Conservation (phyloP, 768 basidiomycete species). For the Leccinum broughii region DNA sequence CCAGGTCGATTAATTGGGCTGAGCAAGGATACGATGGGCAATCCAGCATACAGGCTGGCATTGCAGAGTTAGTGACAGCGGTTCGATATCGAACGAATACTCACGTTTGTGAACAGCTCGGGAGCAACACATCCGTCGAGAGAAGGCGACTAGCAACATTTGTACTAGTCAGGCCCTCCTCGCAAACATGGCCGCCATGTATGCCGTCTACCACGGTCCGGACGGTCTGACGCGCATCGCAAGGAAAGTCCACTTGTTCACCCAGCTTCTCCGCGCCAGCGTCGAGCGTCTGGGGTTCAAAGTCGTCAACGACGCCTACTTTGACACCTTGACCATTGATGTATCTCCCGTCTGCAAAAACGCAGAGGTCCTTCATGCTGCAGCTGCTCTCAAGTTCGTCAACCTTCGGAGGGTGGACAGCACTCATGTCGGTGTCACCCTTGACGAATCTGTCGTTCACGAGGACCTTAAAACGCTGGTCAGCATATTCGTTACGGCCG, state of each 20-base stretch:
- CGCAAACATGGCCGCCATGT: conserved; percentile 99
- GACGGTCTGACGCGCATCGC: conserved; percentile 83
- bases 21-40: conserved; percentile 81
- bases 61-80: conserved; percentile 74
- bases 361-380: conserved; percentile 65
- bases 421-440: conserved; percentile 77
- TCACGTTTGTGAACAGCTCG: conserved; percentile 56
- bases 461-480: conserved; percentile 74
- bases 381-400: conserved; percentile 63
- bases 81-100: conserved; percentile 4
- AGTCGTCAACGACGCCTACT: conserved; percentile 71
- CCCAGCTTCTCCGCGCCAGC: conserved; percentile 68
- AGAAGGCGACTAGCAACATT: conserved; percentile 98
- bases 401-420: conserved; percentile 83
- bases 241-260: conserved; percentile 84
- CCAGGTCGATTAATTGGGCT: conserved; percentile 95
- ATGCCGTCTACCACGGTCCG: conserved; percentile 95
- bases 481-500: conserved; percentile 76
- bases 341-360: conserved; percentile 58
- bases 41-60: conserved; percentile 88
- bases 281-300: conserved; percentile 76
- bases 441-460: conserved; percentile 87
- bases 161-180: conserved; percentile 97
- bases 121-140: conserved; percentile 95
- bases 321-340: conserved; percentile 87